A percentile compares a stretch with the other conserved stretches of the same genome.
phyloP scores from a whole-genome alignment of 176 grass and related monocot species.

The Oryza australiensis region DNA sequence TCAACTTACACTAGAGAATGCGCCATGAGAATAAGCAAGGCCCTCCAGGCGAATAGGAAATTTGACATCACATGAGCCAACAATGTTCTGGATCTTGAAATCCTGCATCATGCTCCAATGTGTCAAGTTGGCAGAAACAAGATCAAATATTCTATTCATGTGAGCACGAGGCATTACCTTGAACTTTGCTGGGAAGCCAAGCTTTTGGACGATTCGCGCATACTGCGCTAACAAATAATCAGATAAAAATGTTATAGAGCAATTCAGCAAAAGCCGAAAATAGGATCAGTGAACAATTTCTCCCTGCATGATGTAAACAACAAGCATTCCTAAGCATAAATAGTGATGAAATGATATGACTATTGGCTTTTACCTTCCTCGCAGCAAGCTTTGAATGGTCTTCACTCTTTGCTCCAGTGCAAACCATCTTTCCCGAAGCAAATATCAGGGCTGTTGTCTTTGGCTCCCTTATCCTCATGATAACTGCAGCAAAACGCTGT shows the following conservation, averaged over 20 bases:
- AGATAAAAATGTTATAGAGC: slow-evolving; percentile 24
- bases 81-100: slow-evolving; percentile 95
- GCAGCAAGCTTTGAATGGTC: slow-evolving; percentile 61
- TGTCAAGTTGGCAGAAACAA: background rate
- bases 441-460: slow-evolving; percentile 87
- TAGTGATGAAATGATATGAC: background rate
- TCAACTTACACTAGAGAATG: slow-evolving; percentile 76
- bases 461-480: slow-evolving; percentile 93
- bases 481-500: slow-evolving; percentile 84
- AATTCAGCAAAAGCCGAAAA: slow-evolving; percentile 13
- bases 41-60: slow-evolving; percentile 81
- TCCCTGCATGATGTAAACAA: slow-evolving; percentile 1
- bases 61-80: slow-evolving; percentile 81
- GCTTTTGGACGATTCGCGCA: slow-evolving; percentile 82
- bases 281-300: slow-evolving; percentile 1
- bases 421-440: slow-evolving; percentile 94
- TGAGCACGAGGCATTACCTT: slow-evolving; percentile 45
- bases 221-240: slow-evolving; percentile 50
- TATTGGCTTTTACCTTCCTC: slow-evolving; percentile 41
- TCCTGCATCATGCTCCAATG: slow-evolving; percentile 43
- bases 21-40: slow-evolving; percentile 67
- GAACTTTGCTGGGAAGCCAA: slow-evolving; percentile 68
- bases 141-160: background rate
- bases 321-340: slow-evolving; percentile 13
- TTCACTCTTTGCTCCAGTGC: slow-evolving; percentile 88